Evolutionary conservation across 331 rosid species (phyloP).

Genomic region (Pyracantha coccinea): DNA sequence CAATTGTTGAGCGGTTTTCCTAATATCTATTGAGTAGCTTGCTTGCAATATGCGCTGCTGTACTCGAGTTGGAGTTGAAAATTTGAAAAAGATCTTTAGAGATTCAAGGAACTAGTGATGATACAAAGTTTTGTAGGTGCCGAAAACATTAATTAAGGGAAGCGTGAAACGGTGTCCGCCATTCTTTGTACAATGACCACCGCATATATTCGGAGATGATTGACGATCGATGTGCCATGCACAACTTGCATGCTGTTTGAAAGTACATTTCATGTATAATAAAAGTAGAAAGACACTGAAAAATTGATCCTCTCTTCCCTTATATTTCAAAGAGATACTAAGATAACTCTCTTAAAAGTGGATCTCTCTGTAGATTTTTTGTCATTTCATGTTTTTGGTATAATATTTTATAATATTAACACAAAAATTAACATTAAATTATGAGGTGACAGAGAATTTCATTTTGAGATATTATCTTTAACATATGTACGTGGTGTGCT

Average conservation of each 20-base stretch:
- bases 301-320: too few relatives aligned
- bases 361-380: rapidly evolving
- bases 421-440: too few relatives aligned
- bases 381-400: rapidly evolving
- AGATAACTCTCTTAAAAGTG: too few relatives aligned
- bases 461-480: too few relatives aligned
- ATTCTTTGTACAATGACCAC: neutral
- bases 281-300: too few relatives aligned
- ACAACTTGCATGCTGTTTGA: neutral
- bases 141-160: neutral
- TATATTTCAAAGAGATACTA: too few relatives aligned
- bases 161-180: neutral
- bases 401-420: too few relatives aligned
- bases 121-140: neutral
- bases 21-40: neutral
- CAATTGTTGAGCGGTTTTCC: too few relatives aligned
- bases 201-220: neutral
- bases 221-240: neutral
- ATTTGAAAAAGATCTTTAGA: neutral
- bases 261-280: too few relatives aligned
- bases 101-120: neutral
- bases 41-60: neutral
- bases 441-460: rapidly evolving
- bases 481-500: too few relatives aligned
- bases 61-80: neutral